Base-by-base conservation (phyloP, 2,329 filamentous ascomycete species). In the Nemania abortiva region DNA sequence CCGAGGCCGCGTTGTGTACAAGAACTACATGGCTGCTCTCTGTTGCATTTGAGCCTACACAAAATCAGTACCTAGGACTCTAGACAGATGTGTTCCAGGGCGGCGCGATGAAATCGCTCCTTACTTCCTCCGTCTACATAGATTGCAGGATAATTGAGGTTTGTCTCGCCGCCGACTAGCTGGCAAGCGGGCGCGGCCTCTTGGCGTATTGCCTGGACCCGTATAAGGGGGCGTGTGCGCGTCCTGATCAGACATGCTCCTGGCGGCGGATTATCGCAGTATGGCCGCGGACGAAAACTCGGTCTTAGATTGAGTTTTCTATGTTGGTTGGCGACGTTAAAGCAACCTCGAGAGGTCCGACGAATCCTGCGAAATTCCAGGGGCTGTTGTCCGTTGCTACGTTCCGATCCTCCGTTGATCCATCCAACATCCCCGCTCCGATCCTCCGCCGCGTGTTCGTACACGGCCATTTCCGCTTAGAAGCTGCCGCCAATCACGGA, bases 51-150 rank as follows among this genome's bases (percentile, higher is more conserved):
- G 22, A 74, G 61, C 55, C 71, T 75, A 50, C 50, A 1, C 47
- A 3, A 22, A 53, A 7, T 53, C 18, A 53, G 50, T 31, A n/a
- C 15, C 31, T 2, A 18, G n/a, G 27, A 13, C 18, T 2, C 34
- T 5, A 11, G 29, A 47, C 42, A 47, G 13, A 5, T 42, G 13
- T n/a, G 11, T 20, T 11, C 5, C 3, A 9, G 13, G 50, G 6
- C 24, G 9, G 6, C 31, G 6, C 20, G 1, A 24, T 42, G 49
- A 24, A n/a, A 18, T 20, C 59, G 69, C 7, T 55, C 64, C 76
- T 69, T 72, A 79, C 78, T 79, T 79, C 59, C 76, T 70, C 47
- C 73, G 66, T 13, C 75, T 72, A 60, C 76, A 79, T 27, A 72
- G 55, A 53, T 76, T 75, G 63, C 77, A 80, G 18, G 75, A 77